Base-by-base conservation (phyloP, 495 filamentous ascomycete species). In the Podospora comata region DNA sequence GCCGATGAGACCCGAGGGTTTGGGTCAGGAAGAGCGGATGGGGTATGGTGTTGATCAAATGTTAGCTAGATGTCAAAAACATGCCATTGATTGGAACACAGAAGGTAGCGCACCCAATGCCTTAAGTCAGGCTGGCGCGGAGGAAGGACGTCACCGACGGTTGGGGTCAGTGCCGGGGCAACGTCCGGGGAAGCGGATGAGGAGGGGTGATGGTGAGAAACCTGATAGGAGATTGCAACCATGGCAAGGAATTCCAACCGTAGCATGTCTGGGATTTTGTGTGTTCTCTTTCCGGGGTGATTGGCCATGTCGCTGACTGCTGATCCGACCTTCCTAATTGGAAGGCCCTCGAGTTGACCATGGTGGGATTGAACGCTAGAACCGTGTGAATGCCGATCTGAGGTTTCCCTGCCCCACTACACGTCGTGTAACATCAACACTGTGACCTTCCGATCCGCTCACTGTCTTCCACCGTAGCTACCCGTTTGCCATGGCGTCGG, bases 121-220 rank as follows among this genome's bases (percentile, higher is more conserved):
- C 53, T 65, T 27, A 54, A 65, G 39, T 58, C 48, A 59, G 28
- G 44, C 64, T 56, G 55, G 54, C n/a, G 57, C 60, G 57, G 23
- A 53, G 28, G 18, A 20, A 18, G 18, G 53, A 61, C 13, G 30
- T 44, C 48, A 44, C 13, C 15, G 16, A 18, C 0, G 60, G 60
- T 20, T 39, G 60, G 60, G 16, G 39, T 18, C 26, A 20, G 3
- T 56, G 59, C 44, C 65, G 26, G 66, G 34, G n/a, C 65, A 60
- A 44, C 44, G 66, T 67, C 66, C 66, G 66, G 66, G 66, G 60
- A 63, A 63, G 44, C 59, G 53, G 60, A 62, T 55, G 66, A 57
- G 53, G 26, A 7, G 26, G 39, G 15, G 39, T 11, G 15, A 16
- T 11, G 13, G 39, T 16, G 0, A 48, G 5, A 16, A 48, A 48